phyloP scores from a whole-genome alignment of 73 alveolate genomes.

The Symbiodinium pilosum region DNA sequence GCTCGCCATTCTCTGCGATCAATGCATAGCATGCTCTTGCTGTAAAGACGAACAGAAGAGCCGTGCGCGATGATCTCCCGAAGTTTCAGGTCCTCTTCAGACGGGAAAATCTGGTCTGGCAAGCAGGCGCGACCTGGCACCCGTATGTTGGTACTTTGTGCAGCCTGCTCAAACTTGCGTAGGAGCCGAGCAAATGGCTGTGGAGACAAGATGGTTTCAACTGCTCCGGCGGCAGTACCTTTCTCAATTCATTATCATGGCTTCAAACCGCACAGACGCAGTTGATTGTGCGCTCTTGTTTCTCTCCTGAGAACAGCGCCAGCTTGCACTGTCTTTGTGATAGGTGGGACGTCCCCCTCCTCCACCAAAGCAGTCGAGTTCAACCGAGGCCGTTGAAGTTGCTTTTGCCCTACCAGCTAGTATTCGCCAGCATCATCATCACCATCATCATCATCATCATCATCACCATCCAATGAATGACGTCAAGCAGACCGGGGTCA shows the following conservation, averaged over 20 bases:
- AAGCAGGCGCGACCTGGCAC: background rate
- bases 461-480: too few species aligned
- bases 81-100: background rate
- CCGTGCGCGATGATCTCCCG: background rate
- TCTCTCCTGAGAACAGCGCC: too few species aligned
- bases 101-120: background rate
- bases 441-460: too few species aligned
- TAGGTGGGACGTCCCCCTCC: background rate
- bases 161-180: background rate
- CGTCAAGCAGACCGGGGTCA: too few species aligned
- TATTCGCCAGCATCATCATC: too few species aligned
- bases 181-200: constrained; percentile 1
- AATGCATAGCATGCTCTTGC: too few species aligned
- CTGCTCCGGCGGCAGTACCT: background rate
- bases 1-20: too few species aligned
- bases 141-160: background rate
- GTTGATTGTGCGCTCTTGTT: too few species aligned
- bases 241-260: background rate
- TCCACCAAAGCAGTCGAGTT: background rate
- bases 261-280: too few species aligned
- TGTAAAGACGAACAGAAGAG: too few species aligned
- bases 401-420: too few species aligned
- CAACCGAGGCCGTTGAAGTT: background rate
- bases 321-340: background rate
- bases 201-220: constrained; percentile 3